Evolutionary conservation across 345 rosid genomes (phyloP).

Genomic region (Gossypium stocksii): DNA sequence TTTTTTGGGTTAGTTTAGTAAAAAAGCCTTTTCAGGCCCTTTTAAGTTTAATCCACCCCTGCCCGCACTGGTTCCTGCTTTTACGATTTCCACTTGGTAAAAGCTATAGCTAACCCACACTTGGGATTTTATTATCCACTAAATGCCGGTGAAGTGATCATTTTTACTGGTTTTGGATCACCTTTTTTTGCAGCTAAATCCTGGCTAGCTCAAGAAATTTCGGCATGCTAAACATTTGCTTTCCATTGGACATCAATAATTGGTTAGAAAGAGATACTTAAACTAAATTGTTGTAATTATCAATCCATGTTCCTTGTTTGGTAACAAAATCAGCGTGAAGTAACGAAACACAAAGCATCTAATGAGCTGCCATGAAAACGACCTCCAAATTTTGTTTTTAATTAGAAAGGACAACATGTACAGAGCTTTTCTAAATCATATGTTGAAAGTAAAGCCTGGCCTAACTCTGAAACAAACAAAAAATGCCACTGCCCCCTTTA

Average conservation of each 20-base stretch:
- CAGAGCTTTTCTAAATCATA: background rate
- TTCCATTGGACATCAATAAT: background rate
- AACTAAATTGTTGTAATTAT: background rate
- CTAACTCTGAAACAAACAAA: background rate
- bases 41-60: background rate
- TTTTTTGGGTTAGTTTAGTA: too few species aligned
- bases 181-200: too few species aligned
- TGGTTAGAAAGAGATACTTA: background rate
- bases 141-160: background rate
- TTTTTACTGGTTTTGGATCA: background rate
- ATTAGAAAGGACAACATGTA: background rate
- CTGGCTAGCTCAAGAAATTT: background rate
- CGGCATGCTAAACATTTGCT: background rate
- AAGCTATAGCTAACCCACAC: too few species aligned
- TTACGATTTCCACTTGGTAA: background rate
- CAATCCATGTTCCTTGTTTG: background rate
- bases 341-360: background rate
- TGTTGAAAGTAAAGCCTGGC: background rate
- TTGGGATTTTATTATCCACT: background rate
- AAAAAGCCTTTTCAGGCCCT: background rate
- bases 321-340: background rate
- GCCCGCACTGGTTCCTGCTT: background rate
- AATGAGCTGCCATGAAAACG: slow-evolving; percentile 10
- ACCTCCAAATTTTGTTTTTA: background rate
- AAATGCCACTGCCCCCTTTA: background rate